A percentile compares a stretch with the other conserved stretches of the same genome.
Evolutionary conservation across 2,329 filamentous ascomycete species (phyloP).

Genomic region (Ceratocystis lukuohia): DNA sequence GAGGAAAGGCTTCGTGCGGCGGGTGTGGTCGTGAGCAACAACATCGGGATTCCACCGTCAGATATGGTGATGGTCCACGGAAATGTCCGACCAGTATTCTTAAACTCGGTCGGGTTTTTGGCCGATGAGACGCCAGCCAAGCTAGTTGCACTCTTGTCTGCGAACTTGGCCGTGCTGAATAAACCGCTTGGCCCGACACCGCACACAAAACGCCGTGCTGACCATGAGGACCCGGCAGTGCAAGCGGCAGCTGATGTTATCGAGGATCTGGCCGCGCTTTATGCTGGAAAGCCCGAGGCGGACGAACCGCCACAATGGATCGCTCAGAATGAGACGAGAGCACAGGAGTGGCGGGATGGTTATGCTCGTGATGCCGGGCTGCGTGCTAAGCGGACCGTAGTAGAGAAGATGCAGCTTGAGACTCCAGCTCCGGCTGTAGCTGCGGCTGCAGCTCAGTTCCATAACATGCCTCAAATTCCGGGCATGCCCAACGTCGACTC

Average conservation of each 20-base stretch:
- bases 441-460: not conserved
- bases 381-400: slow-evolving; percentile 25
- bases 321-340: slow-evolving; percentile 32
- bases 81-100: not conserved
- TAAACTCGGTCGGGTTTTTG: slow-evolving; percentile 12
- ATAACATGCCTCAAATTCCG: not conserved
- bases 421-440: slow-evolving; percentile 14
- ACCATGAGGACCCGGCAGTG: slow-evolving; percentile 33
- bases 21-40: not conserved
- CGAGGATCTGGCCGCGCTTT: slow-evolving; percentile 30
- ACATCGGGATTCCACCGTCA: not conserved
- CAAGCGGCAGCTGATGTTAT: slow-evolving; percentile 33
- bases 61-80: slow-evolving; percentile 19
- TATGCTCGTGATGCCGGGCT: slow-evolving; percentile 31
- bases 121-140: slow-evolving; percentile 7
- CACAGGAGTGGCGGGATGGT: slow-evolving; percentile 41
- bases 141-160: slow-evolving; percentile 6
- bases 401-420: slow-evolving; percentile 24
- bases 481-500: not conserved
- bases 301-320: slow-evolving; percentile 42
- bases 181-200: slow-evolving; percentile 27
- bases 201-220: slow-evolving; percentile 24
- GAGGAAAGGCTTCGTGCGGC: slow-evolving; percentile 26
- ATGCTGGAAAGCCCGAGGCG: slow-evolving; percentile 37
- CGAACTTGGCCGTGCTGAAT: slow-evolving; percentile 22